Base-by-base conservation (phyloP, 2,329 filamentous ascomycete genomes). In the Aspergillus amoenus region DNA sequence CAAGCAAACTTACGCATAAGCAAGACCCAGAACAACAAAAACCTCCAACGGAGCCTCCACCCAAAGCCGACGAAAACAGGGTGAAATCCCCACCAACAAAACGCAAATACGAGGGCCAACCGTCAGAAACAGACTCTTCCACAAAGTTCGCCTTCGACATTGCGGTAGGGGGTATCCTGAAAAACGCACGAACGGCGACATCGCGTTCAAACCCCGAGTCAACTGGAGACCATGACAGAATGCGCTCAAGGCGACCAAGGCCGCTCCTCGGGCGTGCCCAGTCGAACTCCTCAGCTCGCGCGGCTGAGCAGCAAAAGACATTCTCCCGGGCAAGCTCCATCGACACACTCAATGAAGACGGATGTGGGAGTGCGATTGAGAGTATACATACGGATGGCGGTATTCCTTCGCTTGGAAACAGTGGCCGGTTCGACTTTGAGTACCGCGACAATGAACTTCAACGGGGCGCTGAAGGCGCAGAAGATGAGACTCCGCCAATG, bases 241-340 rank as follows among this genome's bases (percentile, higher is more conserved):
- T 39, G 18, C 64, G 66, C 50, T 60, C 64, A 22, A 61, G 67
- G 30, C 63, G 65, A 55, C 65, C 72, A 60, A 75, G 70, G 59
- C 72, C 72, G 11, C 72, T 79, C 22, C 64, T 79, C 11, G 77
- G 77, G 32, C 70, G 77, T 50, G 76, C 76, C 12, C 66, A 73
- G 43, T 79, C 77, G 6, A 71, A 73, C 49, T 66, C 71, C 17
- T 78, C 76, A 39, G 52, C 60, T 12, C 65, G 66, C 22, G 64
- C 66, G 9, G 54, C 58, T 7, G 67, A 69, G 6, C 61, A 68
- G 8, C 61, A 59, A 21, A 57, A 62, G 4, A 57, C 64, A 18
- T 63, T 70, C 42, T 79, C 78, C 4, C 76, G 78, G 37, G 78
- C 78, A 27, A 79, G 77, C 65, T 80, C 78, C n/a, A 74, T 81